Conservation (phyloP, 805 yeast species). For the Scheffersomyces lignosus region DNA sequence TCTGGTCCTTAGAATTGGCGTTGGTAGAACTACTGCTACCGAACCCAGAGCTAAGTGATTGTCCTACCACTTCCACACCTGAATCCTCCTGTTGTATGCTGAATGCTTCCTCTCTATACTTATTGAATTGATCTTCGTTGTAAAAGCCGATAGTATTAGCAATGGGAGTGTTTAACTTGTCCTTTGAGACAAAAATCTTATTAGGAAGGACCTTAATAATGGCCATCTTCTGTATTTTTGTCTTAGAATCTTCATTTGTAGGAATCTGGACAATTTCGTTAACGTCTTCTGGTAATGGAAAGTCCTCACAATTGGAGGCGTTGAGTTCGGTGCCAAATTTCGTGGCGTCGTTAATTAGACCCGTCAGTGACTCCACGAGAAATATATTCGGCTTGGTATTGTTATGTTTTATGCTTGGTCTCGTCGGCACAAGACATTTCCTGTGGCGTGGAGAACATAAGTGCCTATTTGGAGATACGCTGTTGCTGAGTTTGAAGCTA, state of each 20-base stretch:
- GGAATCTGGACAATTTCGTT: slow-evolving; percentile 65
- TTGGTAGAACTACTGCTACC: too few relatives aligned
- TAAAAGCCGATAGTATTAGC: slow-evolving; percentile 26
- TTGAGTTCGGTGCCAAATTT: slow-evolving; percentile 69
- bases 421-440: slow-evolving; percentile 20
- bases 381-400: slow-evolving; percentile 33
- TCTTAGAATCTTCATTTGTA: slow-evolving; percentile 28
- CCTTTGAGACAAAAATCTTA: slow-evolving; percentile 8
- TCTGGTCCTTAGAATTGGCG: too few relatives aligned
- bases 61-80: slow-evolving; percentile 24
- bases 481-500: slow-evolving; percentile 4
- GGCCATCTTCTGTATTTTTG: slow-evolving; percentile 35
- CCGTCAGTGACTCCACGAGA: slow-evolving; percentile 63
- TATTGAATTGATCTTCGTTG: slow-evolving; percentile 26
- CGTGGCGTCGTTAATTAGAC: slow-evolving; percentile 61
- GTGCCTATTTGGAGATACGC: slow-evolving; percentile 36
- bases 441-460: slow-evolving; percentile 44
- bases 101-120: slow-evolving; percentile 12
- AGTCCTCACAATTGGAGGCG: slow-evolving; percentile 59
- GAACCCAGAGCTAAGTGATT: slow-evolving; percentile 2
- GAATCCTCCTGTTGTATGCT: slow-evolving; percentile 7
- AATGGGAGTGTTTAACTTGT: not conserved
- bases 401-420: slow-evolving; percentile 30
- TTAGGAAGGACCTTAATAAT: slow-evolving; percentile 36
- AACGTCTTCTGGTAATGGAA: slow-evolving; percentile 57